Percentiles rank a stretch among this genome's conserved stretches.
phyloP scores from a whole-genome alignment of 2,329 filamentous ascomycete genomes.

The Pezicula rhizophila region DNA sequence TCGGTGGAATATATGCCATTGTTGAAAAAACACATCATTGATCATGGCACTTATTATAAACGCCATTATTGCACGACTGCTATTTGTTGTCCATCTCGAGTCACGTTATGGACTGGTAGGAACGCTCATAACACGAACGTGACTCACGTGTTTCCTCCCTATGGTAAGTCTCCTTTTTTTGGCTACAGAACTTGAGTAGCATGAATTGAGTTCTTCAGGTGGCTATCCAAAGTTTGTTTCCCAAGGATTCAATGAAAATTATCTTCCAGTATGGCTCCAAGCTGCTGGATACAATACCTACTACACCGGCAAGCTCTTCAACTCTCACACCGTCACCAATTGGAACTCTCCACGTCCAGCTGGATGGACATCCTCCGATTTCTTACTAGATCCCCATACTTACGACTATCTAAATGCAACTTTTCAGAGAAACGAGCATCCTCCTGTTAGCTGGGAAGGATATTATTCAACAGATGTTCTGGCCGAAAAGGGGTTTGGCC shows the following conservation, averaged over 20 bases:
- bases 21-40: conserved; percentile 45
- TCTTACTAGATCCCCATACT: conserved; percentile 60
- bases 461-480: conserved; percentile 47
- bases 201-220: conserved; percentile 25
- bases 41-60: conserved; percentile 49
- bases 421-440: conserved; percentile 53
- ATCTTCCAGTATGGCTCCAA: conserved; percentile 67
- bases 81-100: conserved; percentile 56
- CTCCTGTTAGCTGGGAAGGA: conserved; percentile 48
- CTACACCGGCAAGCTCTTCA: conserved; percentile 68
- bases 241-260: conserved; percentile 60
- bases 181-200: conserved; percentile 23
- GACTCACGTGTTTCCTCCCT: conserved; percentile 41
- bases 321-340: conserved; percentile 53
- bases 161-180: conserved; percentile 32
- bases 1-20: conserved; percentile 53
- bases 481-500: conserved; percentile 49
- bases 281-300: conserved; percentile 63
- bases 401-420: conserved; percentile 63
- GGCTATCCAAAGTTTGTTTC: conserved; percentile 62
- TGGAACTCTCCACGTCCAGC: conserved; percentile 52
- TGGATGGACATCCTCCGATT: conserved; percentile 54
- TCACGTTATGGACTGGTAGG: conserved; percentile 54
- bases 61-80: conserved; percentile 57
- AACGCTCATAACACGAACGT: conserved; percentile 61